Evolutionary conservation across 495 filamentous ascomycete genomes (phyloP).

Genomic region (Cetradonia linearis): DNA sequence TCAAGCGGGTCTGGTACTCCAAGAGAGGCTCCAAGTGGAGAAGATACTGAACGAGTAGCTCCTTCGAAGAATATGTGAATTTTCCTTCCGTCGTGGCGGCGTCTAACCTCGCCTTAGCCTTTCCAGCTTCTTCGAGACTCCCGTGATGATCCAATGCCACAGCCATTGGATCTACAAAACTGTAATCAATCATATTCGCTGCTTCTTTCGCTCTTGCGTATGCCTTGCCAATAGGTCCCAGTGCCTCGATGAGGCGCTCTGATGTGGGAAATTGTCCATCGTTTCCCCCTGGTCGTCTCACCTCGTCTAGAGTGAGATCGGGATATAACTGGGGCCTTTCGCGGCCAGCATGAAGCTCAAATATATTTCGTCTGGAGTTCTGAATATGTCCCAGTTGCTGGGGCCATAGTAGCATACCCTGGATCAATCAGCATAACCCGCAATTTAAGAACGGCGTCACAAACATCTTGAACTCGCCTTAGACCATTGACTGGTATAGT

Average conservation of each 20-base stretch:
- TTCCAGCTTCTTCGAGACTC: constrained; percentile 13
- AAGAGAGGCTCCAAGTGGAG: constrained; percentile 32
- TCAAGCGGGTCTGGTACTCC: constrained; percentile 9
- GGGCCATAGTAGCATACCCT: background rate
- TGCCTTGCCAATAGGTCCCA: constrained; percentile 27
- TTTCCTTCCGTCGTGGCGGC: background rate
- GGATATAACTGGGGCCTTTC: constrained; percentile 4
- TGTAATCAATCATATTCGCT: constrained; percentile 10
- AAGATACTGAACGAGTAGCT: constrained; percentile 35
- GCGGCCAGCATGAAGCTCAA: constrained; percentile 21
- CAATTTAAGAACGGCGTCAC: background rate
- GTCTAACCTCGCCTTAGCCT: constrained; percentile 18
- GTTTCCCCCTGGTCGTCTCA: background rate
- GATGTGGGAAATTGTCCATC: constrained; percentile 27
- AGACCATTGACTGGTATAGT: background rate
- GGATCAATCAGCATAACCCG: background rate
- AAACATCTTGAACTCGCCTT: constrained; percentile 3
- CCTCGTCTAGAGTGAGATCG: constrained; percentile 9
- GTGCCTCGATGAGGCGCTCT: constrained; percentile 31
- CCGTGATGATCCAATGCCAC: background rate
- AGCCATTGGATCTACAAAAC: constrained; percentile 6
- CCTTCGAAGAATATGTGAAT: constrained; percentile 25
- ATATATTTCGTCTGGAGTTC: constrained; percentile 8
- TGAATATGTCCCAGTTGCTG: background rate
- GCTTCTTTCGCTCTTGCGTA: constrained; percentile 16